These are phyloP conservation scores for Suillus hirtellus DNA, from an alignment of 768 basidiomycete species.

Conservation along the genomic window DNA sequence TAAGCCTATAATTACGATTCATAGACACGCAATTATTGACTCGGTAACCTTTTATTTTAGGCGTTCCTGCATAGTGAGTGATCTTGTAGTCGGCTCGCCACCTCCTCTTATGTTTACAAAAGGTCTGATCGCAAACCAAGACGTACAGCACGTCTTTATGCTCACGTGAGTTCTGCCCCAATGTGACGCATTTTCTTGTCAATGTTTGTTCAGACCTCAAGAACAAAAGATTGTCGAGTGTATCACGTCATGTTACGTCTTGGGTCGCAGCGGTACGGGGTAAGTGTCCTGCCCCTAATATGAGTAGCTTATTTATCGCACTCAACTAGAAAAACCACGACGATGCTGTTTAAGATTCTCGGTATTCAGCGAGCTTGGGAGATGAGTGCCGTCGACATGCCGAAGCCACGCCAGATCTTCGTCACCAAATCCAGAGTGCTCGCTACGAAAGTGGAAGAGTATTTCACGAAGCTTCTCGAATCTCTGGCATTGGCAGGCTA, in stretches of 20 bases:
- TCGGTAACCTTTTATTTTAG: slow-evolving; percentile 10
- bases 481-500: slow-evolving; percentile 41
- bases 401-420: slow-evolving; percentile 66
- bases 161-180: slow-evolving; percentile 18
- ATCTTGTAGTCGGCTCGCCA: background rate
- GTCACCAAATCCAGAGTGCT: slow-evolving; percentile 69
- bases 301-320: background rate
- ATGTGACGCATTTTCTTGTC: background rate
- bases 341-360: slow-evolving; percentile 77
- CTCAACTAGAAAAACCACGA: slow-evolving; percentile 63
- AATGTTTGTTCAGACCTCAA: slow-evolving; percentile 30
- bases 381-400: slow-evolving; percentile 30
- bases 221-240: slow-evolving; percentile 65
- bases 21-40: background rate
- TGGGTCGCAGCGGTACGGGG: slow-evolving; percentile 78
- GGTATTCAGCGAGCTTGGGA: slow-evolving; percentile 61
- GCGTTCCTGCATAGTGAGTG: slow-evolving; percentile 24
- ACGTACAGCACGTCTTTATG: slow-evolving; percentile 29
- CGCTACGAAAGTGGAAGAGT: slow-evolving; percentile 66
- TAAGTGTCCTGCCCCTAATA: slow-evolving; percentile 26
- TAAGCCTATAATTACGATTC: slow-evolving; percentile 1
- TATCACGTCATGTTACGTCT: slow-evolving; percentile 59
- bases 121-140: slow-evolving; percentile 27
- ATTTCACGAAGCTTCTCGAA: slow-evolving; percentile 52
- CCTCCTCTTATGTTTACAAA: background rate